Base-by-base conservation (phyloP, 1,284 basidiomycete species). In the Sporisorium reilianum region DNA sequence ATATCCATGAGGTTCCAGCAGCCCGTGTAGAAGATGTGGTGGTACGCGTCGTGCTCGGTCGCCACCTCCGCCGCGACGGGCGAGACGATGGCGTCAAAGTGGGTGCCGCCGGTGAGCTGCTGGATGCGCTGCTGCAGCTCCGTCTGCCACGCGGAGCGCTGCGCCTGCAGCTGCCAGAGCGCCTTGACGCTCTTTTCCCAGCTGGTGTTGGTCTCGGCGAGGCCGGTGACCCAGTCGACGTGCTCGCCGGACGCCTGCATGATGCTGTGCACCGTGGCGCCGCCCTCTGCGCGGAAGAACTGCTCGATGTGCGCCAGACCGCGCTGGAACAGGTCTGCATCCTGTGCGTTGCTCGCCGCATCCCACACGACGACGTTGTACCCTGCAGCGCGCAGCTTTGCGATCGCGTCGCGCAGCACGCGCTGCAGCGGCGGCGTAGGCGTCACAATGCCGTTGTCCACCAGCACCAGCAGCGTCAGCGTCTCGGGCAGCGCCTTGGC, bases 381-480 rank as follows among this genome's bases (percentile, higher is more conserved):
- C 0, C 92, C 92, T 8, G 90, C 90, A 4, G 85, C 87, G 34
- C 88, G 75, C 25, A 94, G 85, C 0, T 91, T 90, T 1, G 86
- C 83, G 80, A 89, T 89, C 1, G 88, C 87, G 60, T 86, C 87
- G 71, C 89, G 86, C 42, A 94, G 85, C 0, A 89, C 92, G 36
- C 92, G 87, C 18, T 81, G 85, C 20, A 93, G 85, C 0, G 93
- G 91, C 0, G 93, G 92, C 63, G 91, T 89, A 2, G 93, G 92
- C n/a, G 86, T 81, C 11, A 89, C 85, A 12, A 88, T 65, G 1
- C 89, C 91, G 78, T 91, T 88, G 75, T 92, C 87, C 88, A 88
- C 89, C 69, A 91, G 85, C 56, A 92, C 86, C 1, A 87, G 90
- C 70, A 91, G 90, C 63, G 89, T 89, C 11, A 92, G 85, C 26